These are phyloP conservation scores for Debaryomyces coudertii DNA, from an alignment of 1,139 yeast species.

Conservation along the genomic window DNA sequence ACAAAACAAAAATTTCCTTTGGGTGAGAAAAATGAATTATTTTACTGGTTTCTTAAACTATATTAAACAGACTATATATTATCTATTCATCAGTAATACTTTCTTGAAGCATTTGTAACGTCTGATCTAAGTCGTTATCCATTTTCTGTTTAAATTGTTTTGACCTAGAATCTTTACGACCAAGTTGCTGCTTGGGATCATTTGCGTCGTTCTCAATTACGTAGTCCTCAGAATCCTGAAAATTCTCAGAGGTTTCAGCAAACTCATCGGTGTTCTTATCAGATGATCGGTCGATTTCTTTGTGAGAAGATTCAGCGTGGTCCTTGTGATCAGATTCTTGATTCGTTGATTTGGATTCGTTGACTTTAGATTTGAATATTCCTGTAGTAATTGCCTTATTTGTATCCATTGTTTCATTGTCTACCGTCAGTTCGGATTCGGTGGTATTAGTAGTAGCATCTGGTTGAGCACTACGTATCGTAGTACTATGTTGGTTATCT, in stretches of 20 bases:
- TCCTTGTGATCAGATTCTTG: background rate
- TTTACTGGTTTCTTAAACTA: background rate
- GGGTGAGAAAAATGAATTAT: background rate
- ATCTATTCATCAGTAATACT: constrained; percentile 29
- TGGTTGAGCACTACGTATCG: background rate
- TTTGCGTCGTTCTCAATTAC: background rate
- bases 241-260: constrained; percentile 19
- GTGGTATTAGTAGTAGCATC: background rate
- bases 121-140: constrained; percentile 39
- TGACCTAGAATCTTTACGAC: constrained; percentile 28
- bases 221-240: constrained; percentile 6
- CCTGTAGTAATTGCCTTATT: background rate
- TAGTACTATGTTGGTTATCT: background rate
- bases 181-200: background rate
- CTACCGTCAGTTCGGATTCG: background rate
- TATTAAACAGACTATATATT: constrained; percentile 5
- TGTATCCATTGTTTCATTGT: background rate
- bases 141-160: constrained; percentile 34
- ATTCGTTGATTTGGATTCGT: background rate
- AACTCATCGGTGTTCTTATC: constrained; percentile 20
- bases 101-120: constrained; percentile 46
- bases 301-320: background rate
- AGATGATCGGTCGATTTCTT: background rate
- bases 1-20: constrained; percentile 5
- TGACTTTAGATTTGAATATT: background rate